These are phyloP conservation scores for Aspergillus floridensis DNA, from an alignment of 2,329 filamentous ascomycete genomes.

Conservation along the genomic window DNA sequence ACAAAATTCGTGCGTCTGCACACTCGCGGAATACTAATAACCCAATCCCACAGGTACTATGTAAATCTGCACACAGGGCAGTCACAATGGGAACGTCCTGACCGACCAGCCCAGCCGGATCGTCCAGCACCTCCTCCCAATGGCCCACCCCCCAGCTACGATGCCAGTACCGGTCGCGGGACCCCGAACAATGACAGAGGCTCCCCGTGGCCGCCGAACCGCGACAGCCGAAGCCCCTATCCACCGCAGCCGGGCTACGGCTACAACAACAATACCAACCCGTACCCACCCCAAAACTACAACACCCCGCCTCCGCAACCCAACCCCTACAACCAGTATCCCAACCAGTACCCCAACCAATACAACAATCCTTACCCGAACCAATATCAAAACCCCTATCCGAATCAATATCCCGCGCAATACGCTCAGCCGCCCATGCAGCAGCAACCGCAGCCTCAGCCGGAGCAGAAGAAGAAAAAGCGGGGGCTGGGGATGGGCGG, in stretches of 20 bases:
- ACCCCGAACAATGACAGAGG: not conserved
- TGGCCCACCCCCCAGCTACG: not conserved
- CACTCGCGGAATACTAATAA: not conserved
- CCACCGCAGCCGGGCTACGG: not conserved
- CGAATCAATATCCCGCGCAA: not conserved
- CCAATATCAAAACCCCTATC: not conserved
- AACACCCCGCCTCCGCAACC: not conserved
- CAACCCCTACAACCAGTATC: not conserved
- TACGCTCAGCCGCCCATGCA: not conserved
- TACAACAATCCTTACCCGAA: not conserved
- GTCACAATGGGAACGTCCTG: slow-evolving; percentile 3
- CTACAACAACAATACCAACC: slow-evolving; percentile 1
- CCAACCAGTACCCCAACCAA: not conserved
- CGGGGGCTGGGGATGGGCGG: slow-evolving; percentile 1
- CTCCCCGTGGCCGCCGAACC: not conserved
- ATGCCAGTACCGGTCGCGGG: not conserved
- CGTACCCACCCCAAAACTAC: not conserved
- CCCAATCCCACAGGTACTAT: not conserved
- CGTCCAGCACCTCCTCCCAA: not conserved
- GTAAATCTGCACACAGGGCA: slow-evolving; percentile 1
- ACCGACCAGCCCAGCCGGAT: not conserved
- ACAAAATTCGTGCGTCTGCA: too few relatives aligned
- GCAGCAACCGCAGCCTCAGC: not conserved
- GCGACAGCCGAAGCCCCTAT: not conserved
- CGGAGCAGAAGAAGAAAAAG: not conserved